A percentile compares a stretch with the other conserved stretches of the same genome.
Conservation (phyloP, 2,329 filamentous ascomycete species). For the Leptographium galeiforme region DNA sequence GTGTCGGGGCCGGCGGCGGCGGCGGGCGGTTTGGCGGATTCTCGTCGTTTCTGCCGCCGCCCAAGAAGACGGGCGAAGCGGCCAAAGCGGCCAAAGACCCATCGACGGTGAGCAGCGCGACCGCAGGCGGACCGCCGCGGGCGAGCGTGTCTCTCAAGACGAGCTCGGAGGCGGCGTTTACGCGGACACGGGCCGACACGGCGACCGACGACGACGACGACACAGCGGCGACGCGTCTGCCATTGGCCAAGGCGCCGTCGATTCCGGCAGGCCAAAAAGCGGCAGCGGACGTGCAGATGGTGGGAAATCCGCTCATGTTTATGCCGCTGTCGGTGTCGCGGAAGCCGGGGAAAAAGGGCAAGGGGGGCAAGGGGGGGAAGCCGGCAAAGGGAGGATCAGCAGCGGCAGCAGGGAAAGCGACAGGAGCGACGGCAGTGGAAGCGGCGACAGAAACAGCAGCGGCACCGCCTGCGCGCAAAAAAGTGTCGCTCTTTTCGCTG, state of each 20-base stretch:
- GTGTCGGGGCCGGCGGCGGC: slow-evolving; percentile 25
- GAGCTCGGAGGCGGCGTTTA: slow-evolving; percentile 67
- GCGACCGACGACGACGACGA: slow-evolving; percentile 7
- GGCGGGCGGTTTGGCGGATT: slow-evolving; percentile 64
- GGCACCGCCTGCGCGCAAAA: slow-evolving; percentile 24
- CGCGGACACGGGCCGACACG: slow-evolving; percentile 28
- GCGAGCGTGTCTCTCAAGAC: slow-evolving; percentile 69
- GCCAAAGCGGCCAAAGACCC: slow-evolving; percentile 9
- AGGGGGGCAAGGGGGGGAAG: slow-evolving; percentile 7
- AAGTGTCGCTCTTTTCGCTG: slow-evolving; percentile 59
- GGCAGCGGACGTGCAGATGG: slow-evolving; percentile 52
- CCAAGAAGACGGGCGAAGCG: slow-evolving; percentile 44
- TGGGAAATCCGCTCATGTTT: slow-evolving; percentile 76
- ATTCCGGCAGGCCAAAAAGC: slow-evolving; percentile 43
- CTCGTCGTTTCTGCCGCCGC: slow-evolving; percentile 74
- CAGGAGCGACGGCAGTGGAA: slow-evolving; percentile 9
- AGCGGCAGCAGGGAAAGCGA: slow-evolving; percentile 5
- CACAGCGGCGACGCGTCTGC: slow-evolving; percentile 11
- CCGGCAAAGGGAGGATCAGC: slow-evolving; percentile 3
- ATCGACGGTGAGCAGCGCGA: slow-evolving; percentile 4
- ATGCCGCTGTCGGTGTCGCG: slow-evolving; percentile 74
- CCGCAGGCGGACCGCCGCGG: slow-evolving; percentile 22
- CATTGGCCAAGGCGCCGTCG: slow-evolving; percentile 28
- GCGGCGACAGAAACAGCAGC: not conserved
- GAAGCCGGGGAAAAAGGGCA: slow-evolving; percentile 52